Conservation (phyloP, 2,329 filamentous ascomycete genomes). For the Ophiognomonia clavigignenti-juglandacearum region DNA sequence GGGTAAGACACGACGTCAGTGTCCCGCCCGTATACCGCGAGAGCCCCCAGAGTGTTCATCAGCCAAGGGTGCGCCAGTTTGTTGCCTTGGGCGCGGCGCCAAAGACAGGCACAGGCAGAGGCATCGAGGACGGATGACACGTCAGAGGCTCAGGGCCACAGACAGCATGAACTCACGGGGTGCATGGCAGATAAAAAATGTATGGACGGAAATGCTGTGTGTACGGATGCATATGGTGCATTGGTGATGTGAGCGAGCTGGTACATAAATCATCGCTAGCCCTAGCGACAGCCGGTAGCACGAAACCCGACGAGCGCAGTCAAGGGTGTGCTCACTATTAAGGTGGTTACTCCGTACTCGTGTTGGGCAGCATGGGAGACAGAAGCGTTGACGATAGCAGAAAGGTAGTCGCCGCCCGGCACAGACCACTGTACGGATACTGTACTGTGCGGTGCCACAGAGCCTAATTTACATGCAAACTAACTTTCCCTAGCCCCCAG, state of each 20-base stretch:
- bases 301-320: not conserved
- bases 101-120: not conserved
- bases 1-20: constrained; percentile 14
- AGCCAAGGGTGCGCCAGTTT: too few species aligned
- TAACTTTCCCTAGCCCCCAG: constrained; percentile 5
- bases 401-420: too few species aligned
- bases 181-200: not conserved
- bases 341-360: too few species aligned
- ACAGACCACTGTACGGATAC: too few species aligned
- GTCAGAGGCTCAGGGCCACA: constrained; percentile 21
- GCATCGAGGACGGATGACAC: constrained; percentile 19
- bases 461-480: too few species aligned
- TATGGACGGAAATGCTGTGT: too few species aligned
- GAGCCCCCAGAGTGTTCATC: too few species aligned
- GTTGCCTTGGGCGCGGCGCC: not conserved
- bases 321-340: constrained; percentile 8
- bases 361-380: too few species aligned
- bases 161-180: constrained; percentile 4
- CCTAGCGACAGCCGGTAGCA: not conserved
- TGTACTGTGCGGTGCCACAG: too few species aligned
- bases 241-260: constrained; percentile 1
- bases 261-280: not conserved
- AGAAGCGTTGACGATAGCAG: too few species aligned
- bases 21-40: too few species aligned
- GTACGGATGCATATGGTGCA: too few species aligned